Evolutionary conservation across 441 rosid species (phyloP), one percentile per base, ranked within the genome.

Genomic region (Macaranga tanarius): DNA sequence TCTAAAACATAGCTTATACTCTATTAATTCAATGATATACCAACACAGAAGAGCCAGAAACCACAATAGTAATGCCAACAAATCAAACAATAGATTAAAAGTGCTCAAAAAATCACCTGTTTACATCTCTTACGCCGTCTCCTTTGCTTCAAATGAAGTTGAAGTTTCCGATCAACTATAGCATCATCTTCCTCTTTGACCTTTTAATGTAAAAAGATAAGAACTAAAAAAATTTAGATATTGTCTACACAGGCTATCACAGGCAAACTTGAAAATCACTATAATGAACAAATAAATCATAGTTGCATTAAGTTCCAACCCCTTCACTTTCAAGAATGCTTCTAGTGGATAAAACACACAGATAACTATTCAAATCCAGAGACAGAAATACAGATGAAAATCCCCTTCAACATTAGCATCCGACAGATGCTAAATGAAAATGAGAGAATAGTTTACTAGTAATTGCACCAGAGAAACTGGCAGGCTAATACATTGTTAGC

Each of bases 101-200:
- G 50, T 40, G 75, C 45, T 69, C 28, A 80, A 66, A 71, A 31
- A 54, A 65, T 57, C 54, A 92, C 99, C 98, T 91, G 89, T 77
- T 86, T 87, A 58, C 82, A 75, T 85, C 81, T 90, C 78, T 75
- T 90, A 62, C 45, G 85, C 45, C 73, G 79, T 78, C 99, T 82
- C 82, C 85, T 88, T 77, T 73, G 86, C 83, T 91, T 96, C 88
- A 96, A 83, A 76, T 62, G 92, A 84, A 77, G 83, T 69, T 94
- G 99, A 86, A 91, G 95, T 81, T 91, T 91, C 69, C 82, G 80
- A 80, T 90, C 99, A 54, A 85, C 76, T 76, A 82, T 88, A 76
- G 86, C 88, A 81, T 96, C 99, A 79, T 96, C 99, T 82, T 92
- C 99, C 86, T 94, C 99, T 77, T 92, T 94, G 69, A 96, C 97